These are phyloP conservation scores for Kwoniella europaea DNA, from an alignment of 768 basidiomycete species.

Conservation along the genomic window DNA sequence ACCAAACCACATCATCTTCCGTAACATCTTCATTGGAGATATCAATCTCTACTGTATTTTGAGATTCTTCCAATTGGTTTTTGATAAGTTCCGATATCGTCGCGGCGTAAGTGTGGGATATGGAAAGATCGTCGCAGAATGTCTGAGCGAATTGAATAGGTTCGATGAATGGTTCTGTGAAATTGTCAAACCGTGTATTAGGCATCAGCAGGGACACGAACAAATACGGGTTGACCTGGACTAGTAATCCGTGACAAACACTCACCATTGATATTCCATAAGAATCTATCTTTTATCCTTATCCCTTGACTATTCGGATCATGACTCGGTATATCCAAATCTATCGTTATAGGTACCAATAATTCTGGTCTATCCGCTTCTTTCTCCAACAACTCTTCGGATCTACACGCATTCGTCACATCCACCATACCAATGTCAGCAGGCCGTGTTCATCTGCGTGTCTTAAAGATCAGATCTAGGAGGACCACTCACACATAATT, in stretches of 20 bases:
- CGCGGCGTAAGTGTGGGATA: constrained; percentile 74
- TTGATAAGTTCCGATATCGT: constrained; percentile 84
- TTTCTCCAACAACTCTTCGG: constrained; percentile 68
- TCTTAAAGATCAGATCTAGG: no score
- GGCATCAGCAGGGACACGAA: not conserved
- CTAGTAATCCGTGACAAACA: not conserved
- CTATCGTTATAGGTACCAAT: constrained; percentile 90
- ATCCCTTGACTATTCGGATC: constrained; percentile 82
- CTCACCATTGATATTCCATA: constrained; percentile 86
- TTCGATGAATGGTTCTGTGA: constrained; percentile 70
- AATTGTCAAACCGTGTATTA: not conserved
- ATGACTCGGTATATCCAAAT: constrained; percentile 90
- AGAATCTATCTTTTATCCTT: constrained; percentile 89
- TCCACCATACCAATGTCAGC: no score
- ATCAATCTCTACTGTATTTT: constrained; percentile 76
- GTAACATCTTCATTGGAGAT: constrained; percentile 60
- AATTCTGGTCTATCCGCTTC: constrained; percentile 66
- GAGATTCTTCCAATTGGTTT: constrained; percentile 88
- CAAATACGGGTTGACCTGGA: no score
- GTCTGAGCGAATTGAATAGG: constrained; percentile 83
- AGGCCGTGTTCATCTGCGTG: no score
- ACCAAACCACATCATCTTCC: constrained; percentile 48
- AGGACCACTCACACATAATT: constrained; percentile 70
- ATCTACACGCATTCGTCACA: constrained; percentile 52
- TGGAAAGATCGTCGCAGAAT: constrained; percentile 86